Base-by-base conservation (phyloP, 2,329 filamentous ascomycete species). In the Fusarium heterosporum region DNA sequence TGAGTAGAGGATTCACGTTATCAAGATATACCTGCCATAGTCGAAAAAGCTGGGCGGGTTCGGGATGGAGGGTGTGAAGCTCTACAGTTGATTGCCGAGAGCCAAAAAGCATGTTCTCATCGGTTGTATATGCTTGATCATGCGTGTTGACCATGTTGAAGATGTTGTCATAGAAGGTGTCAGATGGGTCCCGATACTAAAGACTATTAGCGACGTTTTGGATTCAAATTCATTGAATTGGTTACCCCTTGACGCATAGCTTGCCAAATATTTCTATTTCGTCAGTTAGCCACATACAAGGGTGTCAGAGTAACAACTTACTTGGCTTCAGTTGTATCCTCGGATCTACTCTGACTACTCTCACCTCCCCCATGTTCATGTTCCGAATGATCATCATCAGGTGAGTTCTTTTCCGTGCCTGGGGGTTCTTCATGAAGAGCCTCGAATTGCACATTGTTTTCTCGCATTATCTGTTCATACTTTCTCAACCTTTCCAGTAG, bases 21-120 rank as follows among this genome's bases (percentile, higher is more conserved):
- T 87, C 81, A 1, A 89, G 74, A 63, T 85, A 89, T 1, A 83
- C 75, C 69, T 89, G 85, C 86, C 87, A 89, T 1, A 86, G 74
- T 25, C 76, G 72, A 57, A 85, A 82, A 8, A 84, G 81, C 0
- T 82, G 77, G 2, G 78, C 75, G 0, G 78, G 78, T 0, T 78
- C 71, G 0, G 83, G 83, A 28, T 91, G 89, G 0, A 88, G 67
- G 3, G 78, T 74, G 6, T 80, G 78, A 2, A 89, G 72, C 61
- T 85, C 78, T n/a, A 83, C 68, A 3, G 65, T 59, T 22, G 74
- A 69, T 17, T 76, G 75, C 6, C 72, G 77, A 3, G 80, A 77
- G 29, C 85, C 84, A 68, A 90, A 85, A 0, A 90, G 73, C 28
- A 89, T 79, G 36, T 83, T 76, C 50, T 86, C 80, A 36, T 81